A percentile compares a stretch with the other conserved stretches of the same genome.
phyloP scores from a whole-genome alignment of 331 rosid genomes.

The Pyrus hybrid region DNA sequence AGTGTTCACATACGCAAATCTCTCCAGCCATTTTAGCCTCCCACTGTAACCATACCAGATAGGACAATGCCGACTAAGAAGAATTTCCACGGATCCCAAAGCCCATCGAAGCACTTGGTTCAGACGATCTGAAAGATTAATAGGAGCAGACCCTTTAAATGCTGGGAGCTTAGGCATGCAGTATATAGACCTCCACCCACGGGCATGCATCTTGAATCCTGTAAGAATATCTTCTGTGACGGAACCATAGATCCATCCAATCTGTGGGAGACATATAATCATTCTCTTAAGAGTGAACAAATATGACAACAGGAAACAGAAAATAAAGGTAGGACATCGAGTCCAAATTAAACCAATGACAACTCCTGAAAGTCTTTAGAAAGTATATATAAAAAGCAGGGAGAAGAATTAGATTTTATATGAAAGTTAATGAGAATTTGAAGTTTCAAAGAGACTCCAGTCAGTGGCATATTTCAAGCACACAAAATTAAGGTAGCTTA shows the following conservation, averaged over 20 bases:
- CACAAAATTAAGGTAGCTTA: background rate
- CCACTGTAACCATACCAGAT: slow-evolving; percentile 97
- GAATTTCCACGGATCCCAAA: slow-evolving; percentile 93
- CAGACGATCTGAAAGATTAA: slow-evolving; percentile 80
- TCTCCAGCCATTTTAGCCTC: slow-evolving; percentile 88
- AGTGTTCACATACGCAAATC: slow-evolving; percentile 91
- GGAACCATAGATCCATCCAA: slow-evolving; percentile 98
- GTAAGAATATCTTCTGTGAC: slow-evolving; percentile 99
- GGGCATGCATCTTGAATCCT: slow-evolving; percentile 98
- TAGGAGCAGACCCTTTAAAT: slow-evolving; percentile 32
- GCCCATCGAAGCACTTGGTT: slow-evolving; percentile 99
- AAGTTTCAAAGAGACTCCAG: background rate
- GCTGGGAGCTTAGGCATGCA: slow-evolving; percentile 92
- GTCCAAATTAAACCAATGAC: background rate
- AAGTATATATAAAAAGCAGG: background rate
- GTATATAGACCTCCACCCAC: slow-evolving; percentile 94
- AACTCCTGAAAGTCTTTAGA: background rate
- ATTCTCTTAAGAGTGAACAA: background rate
- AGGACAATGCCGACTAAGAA: slow-evolving; percentile 91
- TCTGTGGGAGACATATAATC: slow-evolving; percentile 39
- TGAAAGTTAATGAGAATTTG: background rate
- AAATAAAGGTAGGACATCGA: background rate
- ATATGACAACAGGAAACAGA: background rate
- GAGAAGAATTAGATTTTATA: background rate
- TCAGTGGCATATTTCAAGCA: background rate